Conservation (phyloP, 2,329 filamentous ascomycete species). For the Blastomyces gilchristii region DNA sequence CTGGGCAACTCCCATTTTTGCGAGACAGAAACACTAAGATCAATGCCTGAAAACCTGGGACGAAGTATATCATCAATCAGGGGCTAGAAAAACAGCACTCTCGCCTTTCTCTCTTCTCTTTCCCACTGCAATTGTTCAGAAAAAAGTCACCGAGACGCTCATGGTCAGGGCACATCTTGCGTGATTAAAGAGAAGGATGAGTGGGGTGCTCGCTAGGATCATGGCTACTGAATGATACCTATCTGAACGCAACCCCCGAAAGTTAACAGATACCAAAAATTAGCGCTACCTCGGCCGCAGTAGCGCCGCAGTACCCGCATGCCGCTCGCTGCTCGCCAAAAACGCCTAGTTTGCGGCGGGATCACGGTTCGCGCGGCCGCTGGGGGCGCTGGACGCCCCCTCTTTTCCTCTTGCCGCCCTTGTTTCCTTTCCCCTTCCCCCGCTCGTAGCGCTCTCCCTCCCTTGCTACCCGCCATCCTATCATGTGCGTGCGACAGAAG, state of each 20-base stretch:
- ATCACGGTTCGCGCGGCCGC: not conserved
- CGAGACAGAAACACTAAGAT: not conserved
- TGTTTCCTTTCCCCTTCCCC: not conserved
- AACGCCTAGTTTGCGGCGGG: slow-evolving; percentile 1
- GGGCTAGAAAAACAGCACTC: not conserved
- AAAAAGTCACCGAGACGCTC: not conserved
- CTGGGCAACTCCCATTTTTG: not conserved
- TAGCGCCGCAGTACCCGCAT: slow-evolving; percentile 8
- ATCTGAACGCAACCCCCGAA: not conserved
- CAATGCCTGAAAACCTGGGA: not conserved
- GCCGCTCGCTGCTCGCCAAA: slow-evolving; percentile 7
- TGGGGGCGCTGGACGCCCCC: not conserved
- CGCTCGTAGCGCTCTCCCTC: not conserved
- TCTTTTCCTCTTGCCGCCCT: not conserved
- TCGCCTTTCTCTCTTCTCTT: not conserved
- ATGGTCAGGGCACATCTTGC: not conserved
- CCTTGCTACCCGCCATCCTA: not conserved
- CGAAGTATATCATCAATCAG: not conserved
- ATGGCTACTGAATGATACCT: not conserved
- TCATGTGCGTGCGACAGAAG: not conserved
- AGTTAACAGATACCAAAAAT: not conserved
- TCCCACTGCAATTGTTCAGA: not conserved
- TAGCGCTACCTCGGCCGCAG: slow-evolving; percentile 7
- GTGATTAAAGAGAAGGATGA: not conserved
- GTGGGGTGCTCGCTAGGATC: not conserved